Evolutionary conservation across 1,284 basidiomycete genomes (phyloP).

Genomic region (Porogramme epimiltina): DNA sequence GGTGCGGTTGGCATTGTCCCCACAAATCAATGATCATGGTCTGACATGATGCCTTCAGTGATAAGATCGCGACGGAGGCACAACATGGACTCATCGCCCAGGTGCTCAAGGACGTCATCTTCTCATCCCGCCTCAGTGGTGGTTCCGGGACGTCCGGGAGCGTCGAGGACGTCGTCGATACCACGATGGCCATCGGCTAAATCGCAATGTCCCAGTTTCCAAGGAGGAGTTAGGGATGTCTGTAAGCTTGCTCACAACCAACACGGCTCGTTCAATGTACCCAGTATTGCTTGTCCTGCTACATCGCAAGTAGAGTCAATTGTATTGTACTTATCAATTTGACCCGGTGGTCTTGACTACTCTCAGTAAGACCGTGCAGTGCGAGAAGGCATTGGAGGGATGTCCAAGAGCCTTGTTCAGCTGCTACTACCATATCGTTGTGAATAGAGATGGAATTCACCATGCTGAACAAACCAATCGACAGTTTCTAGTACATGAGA

Average conservation of each 20-base stretch:
- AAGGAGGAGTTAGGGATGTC: background rate
- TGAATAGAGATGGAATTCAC: too few species aligned
- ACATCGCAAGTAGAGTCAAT: constrained; percentile 15
- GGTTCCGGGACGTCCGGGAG: constrained; percentile 19
- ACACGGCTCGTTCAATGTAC: constrained; percentile 9
- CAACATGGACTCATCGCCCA: constrained; percentile 91
- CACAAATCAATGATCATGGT: background rate
- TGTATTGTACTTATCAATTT: constrained; percentile 15
- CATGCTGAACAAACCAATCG: too few species aligned
- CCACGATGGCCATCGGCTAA: constrained; percentile 40
- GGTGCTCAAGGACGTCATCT: constrained; percentile 86
- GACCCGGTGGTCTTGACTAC: too few species aligned
- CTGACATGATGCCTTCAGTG: constrained; percentile 44
- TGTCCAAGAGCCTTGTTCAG: too few species aligned
- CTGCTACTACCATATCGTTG: too few species aligned
- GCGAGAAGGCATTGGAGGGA: too few species aligned
- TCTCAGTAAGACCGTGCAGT: too few species aligned
- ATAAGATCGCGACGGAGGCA: constrained; percentile 84
- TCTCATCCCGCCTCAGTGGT: constrained; percentile 60
- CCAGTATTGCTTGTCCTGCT: constrained; percentile 10
- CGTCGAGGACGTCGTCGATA: constrained; percentile 38
- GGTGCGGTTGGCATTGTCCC: constrained; percentile 47
- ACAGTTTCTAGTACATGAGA: too few species aligned
- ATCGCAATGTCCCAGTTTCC: background rate
- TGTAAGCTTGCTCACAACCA: constrained; percentile 17